These are phyloP conservation scores for Diversispora eburnea DNA, from an alignment of 192 early-diverging fungal genomes.

Conservation along the genomic window DNA sequence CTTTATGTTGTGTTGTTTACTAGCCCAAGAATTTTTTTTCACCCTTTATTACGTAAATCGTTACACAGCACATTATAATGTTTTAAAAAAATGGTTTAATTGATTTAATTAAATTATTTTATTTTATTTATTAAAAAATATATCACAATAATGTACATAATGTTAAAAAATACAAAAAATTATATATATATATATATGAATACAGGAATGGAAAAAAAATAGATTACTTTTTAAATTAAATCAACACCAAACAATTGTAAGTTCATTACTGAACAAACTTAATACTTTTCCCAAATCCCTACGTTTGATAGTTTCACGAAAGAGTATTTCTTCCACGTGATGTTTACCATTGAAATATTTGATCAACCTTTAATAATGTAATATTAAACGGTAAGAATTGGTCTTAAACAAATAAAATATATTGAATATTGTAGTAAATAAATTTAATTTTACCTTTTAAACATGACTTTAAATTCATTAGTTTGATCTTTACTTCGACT, in stretches of 20 bases:
- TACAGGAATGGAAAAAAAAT: no score
- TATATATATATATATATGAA: no score
- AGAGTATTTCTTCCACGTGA: slow-evolving; percentile 78
- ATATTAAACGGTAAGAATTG: not conserved
- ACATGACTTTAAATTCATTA: slow-evolving; percentile 49
- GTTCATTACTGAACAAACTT: slow-evolving; percentile 12
- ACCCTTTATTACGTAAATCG: no score
- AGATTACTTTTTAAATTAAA: no score
- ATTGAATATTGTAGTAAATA: not conserved
- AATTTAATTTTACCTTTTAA: slow-evolving; percentile 46
- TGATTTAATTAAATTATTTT: no score
- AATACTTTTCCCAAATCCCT: slow-evolving; percentile 19
- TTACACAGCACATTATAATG: no score
- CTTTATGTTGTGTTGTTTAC: no score
- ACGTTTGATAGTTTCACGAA: slow-evolving; percentile 34
- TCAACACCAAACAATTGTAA: slow-evolving; percentile 18
- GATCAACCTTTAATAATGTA: slow-evolving; percentile 47
- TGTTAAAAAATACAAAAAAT: no score
- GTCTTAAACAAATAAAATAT: not conserved
- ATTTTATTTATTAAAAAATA: no score
- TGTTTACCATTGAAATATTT: slow-evolving; percentile 76
- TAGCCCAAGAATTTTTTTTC: no score
- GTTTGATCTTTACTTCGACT: slow-evolving; percentile 58
- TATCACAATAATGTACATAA: no score
- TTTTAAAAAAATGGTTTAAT: no score